Evolutionary conservation across 805 yeast species (phyloP), one percentile per base, ranked within the genome.

Genomic region (Yarrowia sp.): DNA sequence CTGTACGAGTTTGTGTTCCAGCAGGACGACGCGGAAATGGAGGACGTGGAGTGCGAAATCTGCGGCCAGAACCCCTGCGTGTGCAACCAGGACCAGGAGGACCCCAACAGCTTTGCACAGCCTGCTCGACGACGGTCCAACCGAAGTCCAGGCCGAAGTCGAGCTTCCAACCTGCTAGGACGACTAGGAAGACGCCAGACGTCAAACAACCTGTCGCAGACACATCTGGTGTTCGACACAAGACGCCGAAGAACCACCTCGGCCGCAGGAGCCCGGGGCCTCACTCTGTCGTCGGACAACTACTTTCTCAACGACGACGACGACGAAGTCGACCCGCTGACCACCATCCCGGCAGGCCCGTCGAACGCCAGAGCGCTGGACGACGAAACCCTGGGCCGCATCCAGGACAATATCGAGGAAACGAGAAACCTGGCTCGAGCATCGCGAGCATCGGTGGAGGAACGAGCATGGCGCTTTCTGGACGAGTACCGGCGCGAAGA

Each of bases 301-400:
- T 58, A 58, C 64, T 58, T 58, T 33, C 50, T 58, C 33, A 58
- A 58, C 50, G 64, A 58, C 40, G 64, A 33, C 40, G 64, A 33
- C 10, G 61, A 55, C 6, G 61, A 55, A 5, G 60, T 55, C 38
- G 61, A 55, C 36, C 61, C 61, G 3, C 20, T 55, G 6, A 55
- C 61, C n/a, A 50, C 56, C n/a, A 5, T 50, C n/a, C 58, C 58
- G 6, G 34, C 52, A 3, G 38, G 38, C 3, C 44, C 42, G 1
- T 3, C 43, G 2, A 12, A 15, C 8, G 10, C 43, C 20, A 10
- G 38, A 24, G 7, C 15, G n/a, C 34, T 40, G 15, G 61, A 55
- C 46, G 46, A 55, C 17, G 46, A 19, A 3, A n/a, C 61, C 10
- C 34, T 55, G 38, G 46, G 36, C 61, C 61, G 61, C 61, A 55